These are phyloP conservation scores for Rutstroemia sp. DNA, from an alignment of 2,329 filamentous ascomycete species.

Conservation along the genomic window DNA sequence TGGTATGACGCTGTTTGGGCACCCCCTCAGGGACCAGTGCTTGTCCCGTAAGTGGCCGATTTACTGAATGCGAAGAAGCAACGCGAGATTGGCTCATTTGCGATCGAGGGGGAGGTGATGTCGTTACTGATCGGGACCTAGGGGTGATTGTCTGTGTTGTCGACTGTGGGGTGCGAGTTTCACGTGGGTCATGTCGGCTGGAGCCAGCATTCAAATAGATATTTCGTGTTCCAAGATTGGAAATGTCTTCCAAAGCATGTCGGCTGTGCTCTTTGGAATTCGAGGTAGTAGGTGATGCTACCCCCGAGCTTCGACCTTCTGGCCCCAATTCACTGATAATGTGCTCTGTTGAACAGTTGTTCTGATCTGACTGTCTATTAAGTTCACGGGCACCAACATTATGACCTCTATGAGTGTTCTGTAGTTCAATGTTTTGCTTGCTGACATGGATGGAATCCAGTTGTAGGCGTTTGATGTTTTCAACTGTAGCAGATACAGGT, in stretches of 20 bases:
- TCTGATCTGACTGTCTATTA: no score
- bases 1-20: background rate
- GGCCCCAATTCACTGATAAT: no score
- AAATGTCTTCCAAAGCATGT: background rate
- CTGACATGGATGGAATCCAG: no score
- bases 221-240: background rate
- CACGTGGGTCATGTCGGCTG: no score
- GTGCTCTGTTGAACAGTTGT: no score
- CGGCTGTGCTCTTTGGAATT: no score
- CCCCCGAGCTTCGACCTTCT: no score
- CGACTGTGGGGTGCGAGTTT: background rate
- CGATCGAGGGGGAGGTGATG: background rate
- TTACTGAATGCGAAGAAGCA: background rate
- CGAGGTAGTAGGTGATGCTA: no score
- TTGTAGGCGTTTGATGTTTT: background rate
- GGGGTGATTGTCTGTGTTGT: background rate
- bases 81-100: background rate
- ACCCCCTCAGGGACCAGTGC: background rate
- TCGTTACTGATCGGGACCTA: background rate
- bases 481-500: background rate
- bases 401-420: no score
- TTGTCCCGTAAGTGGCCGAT: background rate
- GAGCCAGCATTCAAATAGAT: background rate
- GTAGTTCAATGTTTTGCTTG: no score
- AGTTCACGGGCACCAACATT: no score